Evolutionary conservation across 2,329 filamentous ascomycete species (phyloP), one percentile per base, ranked within the genome.

Genomic region (Biscogniauxia marginata): DNA sequence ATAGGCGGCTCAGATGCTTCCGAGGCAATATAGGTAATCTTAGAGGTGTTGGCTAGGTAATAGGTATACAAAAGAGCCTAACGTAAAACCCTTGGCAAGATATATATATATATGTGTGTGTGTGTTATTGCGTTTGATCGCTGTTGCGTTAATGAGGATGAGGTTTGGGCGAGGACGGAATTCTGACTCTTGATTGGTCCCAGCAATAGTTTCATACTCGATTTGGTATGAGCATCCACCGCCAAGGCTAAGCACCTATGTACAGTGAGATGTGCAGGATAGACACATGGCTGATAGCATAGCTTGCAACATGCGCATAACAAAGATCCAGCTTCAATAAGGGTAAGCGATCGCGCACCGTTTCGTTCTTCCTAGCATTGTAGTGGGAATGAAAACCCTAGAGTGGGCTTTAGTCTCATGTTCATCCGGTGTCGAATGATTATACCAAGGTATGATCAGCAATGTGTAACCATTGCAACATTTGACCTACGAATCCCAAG

Each of bases 361-460:
- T 39, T 39, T 39, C 30, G 9, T 39, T 16, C n/a, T 39, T 11
- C 13, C 13, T 11, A 39, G 30, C 7, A n/a, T 5, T 16, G 5
- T 39, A 11, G 13, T 39, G 13, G 11, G 11, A 9, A 39, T 39
- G n/a, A n/a, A 8, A 4, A n/a, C 9, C 30, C 30, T 16, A 39
- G n/a, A 39, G n/a, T 39, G 9, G 30, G 30, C n/a, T n/a, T 50
- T 45, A 20, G 39, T 56, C 50, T 25, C 20, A 46, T 21, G 49
- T 56, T 56, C 54, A 24, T 56, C 54, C 54, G 46, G 50, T 52
- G 22, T 56, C 34, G 24, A 22, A 46, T 8, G 24, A 43, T 50
- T 24, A 23, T 50, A 44, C 22, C 46, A 39, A 39, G 6, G 54
- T 56, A 52, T 53, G 54, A 56, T 56, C 50, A 19, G 43, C 54